Evolutionary conservation across 2,329 filamentous ascomycete species (phyloP).

Genomic region (Arthrinium phaeospermum): DNA sequence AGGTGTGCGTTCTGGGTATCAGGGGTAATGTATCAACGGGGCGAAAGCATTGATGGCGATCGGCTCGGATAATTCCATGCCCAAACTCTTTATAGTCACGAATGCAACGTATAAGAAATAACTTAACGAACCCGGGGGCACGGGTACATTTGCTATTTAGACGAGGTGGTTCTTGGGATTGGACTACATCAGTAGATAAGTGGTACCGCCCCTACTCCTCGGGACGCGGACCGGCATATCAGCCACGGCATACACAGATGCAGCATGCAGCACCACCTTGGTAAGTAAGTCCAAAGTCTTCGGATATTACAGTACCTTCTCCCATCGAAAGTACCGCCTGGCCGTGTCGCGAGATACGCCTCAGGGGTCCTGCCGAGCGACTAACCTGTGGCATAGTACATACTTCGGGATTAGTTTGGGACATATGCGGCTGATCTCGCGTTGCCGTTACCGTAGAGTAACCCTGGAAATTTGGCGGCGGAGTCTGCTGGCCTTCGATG

Average conservation of each 20-base stretch:
- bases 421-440: not conserved
- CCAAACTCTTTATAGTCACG: not conserved
- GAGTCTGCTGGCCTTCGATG: not conserved
- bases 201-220: not conserved
- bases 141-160: not conserved
- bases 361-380: not conserved
- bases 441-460: not conserved
- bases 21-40: not conserved
- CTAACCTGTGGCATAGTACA: not conserved
- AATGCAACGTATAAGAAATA: not conserved
- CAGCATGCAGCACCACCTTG: not conserved
- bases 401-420: not conserved
- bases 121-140: not conserved
- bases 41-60: conserved; percentile 1
- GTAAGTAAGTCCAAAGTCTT: not conserved
- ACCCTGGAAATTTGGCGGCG: not conserved
- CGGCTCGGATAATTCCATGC: not conserved
- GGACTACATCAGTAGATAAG: not conserved
- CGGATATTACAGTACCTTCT: not conserved
- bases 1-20: not conserved
- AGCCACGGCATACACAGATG: not conserved
- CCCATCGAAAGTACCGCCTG: not conserved
- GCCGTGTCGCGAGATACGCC: not conserved
- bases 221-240: not conserved
- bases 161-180: not conserved